These are phyloP conservation scores for Aphanomyces stellatus DNA, from an alignment of 352 stramenopile genomes.

Conservation along the genomic window DNA sequence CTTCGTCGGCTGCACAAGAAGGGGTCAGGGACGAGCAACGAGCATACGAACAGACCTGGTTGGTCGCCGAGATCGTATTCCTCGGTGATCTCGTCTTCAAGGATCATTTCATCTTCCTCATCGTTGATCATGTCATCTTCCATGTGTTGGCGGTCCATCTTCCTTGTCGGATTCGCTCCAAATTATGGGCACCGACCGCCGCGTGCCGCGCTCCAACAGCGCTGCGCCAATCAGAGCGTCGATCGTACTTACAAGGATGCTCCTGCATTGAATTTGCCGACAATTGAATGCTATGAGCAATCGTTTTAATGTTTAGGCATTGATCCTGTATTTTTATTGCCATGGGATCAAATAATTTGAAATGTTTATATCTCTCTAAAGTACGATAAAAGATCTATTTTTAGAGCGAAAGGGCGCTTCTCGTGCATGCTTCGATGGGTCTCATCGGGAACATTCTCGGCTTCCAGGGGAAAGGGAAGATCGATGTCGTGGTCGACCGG, in stretches of 20 bases:
- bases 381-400: neutral
- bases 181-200: neutral
- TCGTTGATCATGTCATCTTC: slow-evolving; percentile 2
- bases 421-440: slow-evolving; percentile 28
- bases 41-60: slow-evolving; percentile 30
- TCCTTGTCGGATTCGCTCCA: neutral
- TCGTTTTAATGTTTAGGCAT: too few species aligned
- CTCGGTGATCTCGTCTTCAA: slow-evolving; percentile 60
- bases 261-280: neutral
- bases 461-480: slow-evolving; percentile 52
- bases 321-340: too few species aligned
- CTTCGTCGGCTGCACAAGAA: too few species aligned
- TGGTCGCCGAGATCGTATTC: slow-evolving; percentile 80
- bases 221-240: neutral
- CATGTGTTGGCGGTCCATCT: neutral
- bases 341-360: too few species aligned
- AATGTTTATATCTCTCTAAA: too few species aligned
- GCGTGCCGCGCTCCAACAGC: neutral
- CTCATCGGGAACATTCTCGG: slow-evolving; percentile 42
- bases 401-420: neutral
- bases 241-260: neutral
- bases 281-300: too few species aligned
- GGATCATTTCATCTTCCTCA: slow-evolving; percentile 72
- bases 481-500: slow-evolving; percentile 44
- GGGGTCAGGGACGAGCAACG: neutral